Evolutionary conservation across 2,329 filamentous ascomycete genomes (phyloP).

Genomic region (Monosporascus sp.): DNA sequence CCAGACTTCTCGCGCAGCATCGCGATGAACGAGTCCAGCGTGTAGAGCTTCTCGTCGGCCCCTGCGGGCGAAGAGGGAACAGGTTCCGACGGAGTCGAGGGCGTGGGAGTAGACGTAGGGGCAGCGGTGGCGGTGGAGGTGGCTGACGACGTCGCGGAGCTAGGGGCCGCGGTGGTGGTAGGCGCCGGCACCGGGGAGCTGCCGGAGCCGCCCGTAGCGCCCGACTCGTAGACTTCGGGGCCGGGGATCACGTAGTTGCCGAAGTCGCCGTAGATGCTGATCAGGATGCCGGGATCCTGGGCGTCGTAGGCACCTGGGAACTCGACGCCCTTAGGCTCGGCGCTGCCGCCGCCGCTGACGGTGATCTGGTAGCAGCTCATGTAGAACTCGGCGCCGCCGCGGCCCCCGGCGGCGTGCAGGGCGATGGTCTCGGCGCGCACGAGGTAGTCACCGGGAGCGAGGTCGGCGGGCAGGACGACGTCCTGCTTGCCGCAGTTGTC

Average conservation of each 20-base stretch:
- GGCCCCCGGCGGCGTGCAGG: slow-evolving; percentile 40
- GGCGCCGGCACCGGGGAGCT: no score
- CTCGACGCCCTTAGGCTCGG: slow-evolving; percentile 38
- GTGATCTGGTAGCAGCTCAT: slow-evolving; percentile 52
- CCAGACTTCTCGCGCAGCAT: no score
- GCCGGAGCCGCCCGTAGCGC: no score
- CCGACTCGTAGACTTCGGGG: no score
- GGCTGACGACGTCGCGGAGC: no score
- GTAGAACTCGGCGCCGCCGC: slow-evolving; percentile 42
- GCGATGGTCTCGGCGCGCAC: slow-evolving; percentile 52
- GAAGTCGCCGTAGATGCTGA: slow-evolving; percentile 46
- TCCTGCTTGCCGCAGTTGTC: slow-evolving; percentile 46
- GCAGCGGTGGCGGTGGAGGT: no score
- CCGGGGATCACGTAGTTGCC: slow-evolving; percentile 20
- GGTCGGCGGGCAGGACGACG: slow-evolving; percentile 41
- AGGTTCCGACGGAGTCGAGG: no score
- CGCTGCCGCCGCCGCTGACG: slow-evolving; percentile 46
- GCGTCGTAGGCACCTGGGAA: slow-evolving; percentile 49
- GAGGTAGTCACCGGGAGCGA: slow-evolving; percentile 48
- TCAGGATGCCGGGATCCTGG: slow-evolving; percentile 46
- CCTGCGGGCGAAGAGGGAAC: no score
- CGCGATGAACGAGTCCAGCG: no score
- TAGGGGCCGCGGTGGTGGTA: no score
- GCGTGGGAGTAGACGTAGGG: no score
- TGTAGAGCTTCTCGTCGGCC: no score